Evolutionary conservation across 2,329 filamentous ascomycete species (phyloP).

Genomic region (Xylaria multiplex): DNA sequence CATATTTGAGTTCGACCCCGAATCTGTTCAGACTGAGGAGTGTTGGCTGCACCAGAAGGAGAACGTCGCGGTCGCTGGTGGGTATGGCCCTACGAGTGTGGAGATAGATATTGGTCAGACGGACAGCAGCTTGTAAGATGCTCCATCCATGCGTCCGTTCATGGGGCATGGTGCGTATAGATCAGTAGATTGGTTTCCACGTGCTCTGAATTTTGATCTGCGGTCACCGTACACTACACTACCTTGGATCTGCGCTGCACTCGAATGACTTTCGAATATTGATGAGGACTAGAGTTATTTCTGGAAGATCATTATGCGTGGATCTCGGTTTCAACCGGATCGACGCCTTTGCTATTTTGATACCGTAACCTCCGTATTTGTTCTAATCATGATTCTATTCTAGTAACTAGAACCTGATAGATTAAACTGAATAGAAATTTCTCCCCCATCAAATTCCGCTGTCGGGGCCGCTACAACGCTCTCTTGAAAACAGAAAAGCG

Average conservation of each 20-base stretch:
- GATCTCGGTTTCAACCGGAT: conserved; percentile 34
- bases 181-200: not conserved
- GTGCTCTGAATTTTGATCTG: conserved; percentile 2
- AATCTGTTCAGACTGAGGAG: conserved; percentile 39
- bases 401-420: not conserved
- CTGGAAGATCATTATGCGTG: conserved; percentile 14
- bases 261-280: not conserved
- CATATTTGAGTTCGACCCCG: conserved; percentile 41
- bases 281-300: not conserved
- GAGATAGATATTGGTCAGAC: conserved; percentile 39
- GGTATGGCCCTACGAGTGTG: conserved; percentile 41
- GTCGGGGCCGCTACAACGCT: not conserved
- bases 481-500: too few species aligned
- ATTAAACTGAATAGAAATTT: not conserved
- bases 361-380: too few species aligned
- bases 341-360: not conserved
- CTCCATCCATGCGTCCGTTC: not conserved
- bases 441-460: not conserved
- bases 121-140: conserved; percentile 28
- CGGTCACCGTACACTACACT: not conserved
- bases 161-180: not conserved
- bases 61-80: conserved; percentile 39
- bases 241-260: conserved; percentile 6
- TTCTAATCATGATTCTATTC: not conserved
- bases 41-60: conserved; percentile 41